These are phyloP conservation scores for Colletotrichum sp. DNA, from an alignment of 2,329 filamentous ascomycete species.

Conservation along the genomic window DNA sequence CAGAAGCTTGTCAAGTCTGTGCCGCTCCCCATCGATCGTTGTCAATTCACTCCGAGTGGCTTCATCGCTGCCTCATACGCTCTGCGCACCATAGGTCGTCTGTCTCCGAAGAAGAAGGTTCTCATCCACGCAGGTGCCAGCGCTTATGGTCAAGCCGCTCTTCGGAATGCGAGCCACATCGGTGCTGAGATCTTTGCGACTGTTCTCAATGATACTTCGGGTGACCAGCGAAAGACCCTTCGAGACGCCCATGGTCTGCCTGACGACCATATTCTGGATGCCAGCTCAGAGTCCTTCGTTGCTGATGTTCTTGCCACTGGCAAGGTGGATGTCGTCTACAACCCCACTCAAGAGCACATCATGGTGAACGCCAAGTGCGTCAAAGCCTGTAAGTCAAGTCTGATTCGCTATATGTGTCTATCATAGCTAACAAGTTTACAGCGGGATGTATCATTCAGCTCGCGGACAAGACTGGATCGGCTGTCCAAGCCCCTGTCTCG, in stretches of 20 bases:
- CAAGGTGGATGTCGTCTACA: conserved; percentile 34
- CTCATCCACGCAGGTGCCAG: conserved; percentile 50
- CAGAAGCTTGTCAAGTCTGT: conserved; percentile 36
- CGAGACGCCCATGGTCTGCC: conserved; percentile 33
- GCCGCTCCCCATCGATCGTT: not conserved
- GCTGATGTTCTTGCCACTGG: conserved; percentile 33
- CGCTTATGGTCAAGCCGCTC: conserved; percentile 45
- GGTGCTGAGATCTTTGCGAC: conserved; percentile 48
- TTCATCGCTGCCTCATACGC: conserved; percentile 47
- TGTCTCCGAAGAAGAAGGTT: conserved; percentile 33
- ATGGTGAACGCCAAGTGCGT: conserved; percentile 38
- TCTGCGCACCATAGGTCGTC: conserved; percentile 32
- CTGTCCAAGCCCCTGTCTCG: conserved; percentile 17
- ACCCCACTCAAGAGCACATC: conserved; percentile 42
- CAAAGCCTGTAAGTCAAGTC: conserved; percentile 33
- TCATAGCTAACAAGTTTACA: conserved; percentile 21
- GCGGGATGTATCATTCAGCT: conserved; percentile 38
- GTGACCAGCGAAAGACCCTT: conserved; percentile 41
- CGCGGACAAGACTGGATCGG: conserved; percentile 22
- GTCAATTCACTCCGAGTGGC: conserved; percentile 34
- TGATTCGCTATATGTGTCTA: rapidly evolving
- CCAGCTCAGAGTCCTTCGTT: conserved; percentile 36
- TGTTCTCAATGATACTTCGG: conserved; percentile 29
- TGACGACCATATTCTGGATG: conserved; percentile 39
- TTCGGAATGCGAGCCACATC: conserved; percentile 40